phyloP scores from a whole-genome alignment of 2,329 filamentous ascomycete genomes.

The Purpureocillium lavendulum region DNA sequence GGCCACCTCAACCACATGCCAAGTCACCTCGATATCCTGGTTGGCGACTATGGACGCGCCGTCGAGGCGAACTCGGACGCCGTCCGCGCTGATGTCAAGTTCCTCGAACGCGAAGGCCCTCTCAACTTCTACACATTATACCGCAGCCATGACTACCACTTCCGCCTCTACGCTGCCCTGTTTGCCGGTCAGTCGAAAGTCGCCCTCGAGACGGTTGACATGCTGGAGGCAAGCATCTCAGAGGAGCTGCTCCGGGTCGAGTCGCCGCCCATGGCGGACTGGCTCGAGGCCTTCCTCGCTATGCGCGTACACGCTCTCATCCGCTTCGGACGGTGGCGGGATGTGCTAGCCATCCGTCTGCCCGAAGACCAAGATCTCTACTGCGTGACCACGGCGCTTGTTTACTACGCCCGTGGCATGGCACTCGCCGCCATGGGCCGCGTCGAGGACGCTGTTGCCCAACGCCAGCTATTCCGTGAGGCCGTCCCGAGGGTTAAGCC shows the following conservation, averaged over 20 bases:
- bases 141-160: slow-evolving; percentile 66
- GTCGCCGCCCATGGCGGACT: slow-evolving; percentile 70
- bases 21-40: slow-evolving; percentile 64
- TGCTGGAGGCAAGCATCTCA: slow-evolving; percentile 54
- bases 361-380: slow-evolving; percentile 54
- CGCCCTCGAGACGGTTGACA: slow-evolving; percentile 50
- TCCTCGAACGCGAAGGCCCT: slow-evolving; percentile 47
- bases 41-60: slow-evolving; percentile 61
- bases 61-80: slow-evolving; percentile 60
- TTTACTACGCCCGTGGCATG: slow-evolving; percentile 59
- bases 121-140: slow-evolving; percentile 73
- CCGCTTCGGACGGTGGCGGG: slow-evolving; percentile 65
- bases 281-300: slow-evolving; percentile 63
- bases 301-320: slow-evolving; percentile 63
- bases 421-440: slow-evolving; percentile 52
- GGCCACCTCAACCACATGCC: slow-evolving; percentile 73
- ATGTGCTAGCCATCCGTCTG: slow-evolving; percentile 48
- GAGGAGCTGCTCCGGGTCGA: slow-evolving; percentile 54
- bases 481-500: slow-evolving; percentile 44
- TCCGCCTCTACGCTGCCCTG: slow-evolving; percentile 70
- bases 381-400: slow-evolving; percentile 60
- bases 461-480: slow-evolving; percentile 41
- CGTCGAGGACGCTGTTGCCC: slow-evolving; percentile 43
- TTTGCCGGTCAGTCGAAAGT: slow-evolving; percentile 58
- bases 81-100: slow-evolving; percentile 60